phyloP scores from a whole-genome alignment of 2,329 filamentous ascomycete genomes.

The Chaetomiaceae sp. region DNA sequence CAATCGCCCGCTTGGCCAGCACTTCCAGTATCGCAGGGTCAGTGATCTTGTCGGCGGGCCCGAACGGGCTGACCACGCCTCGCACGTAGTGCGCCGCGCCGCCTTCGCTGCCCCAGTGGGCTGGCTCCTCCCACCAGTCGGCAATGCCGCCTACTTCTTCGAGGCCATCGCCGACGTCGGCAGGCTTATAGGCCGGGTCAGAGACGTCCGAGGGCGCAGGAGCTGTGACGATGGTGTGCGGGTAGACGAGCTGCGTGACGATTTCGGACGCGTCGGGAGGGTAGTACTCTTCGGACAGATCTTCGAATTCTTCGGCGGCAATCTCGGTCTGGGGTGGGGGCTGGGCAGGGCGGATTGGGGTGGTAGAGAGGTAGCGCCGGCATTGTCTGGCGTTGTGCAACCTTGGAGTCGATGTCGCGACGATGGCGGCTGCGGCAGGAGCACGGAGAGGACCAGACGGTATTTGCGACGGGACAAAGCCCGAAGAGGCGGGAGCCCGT shows the following conservation, averaged over 20 bases:
- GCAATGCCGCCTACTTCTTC: constrained; percentile 44
- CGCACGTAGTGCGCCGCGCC: neutral
- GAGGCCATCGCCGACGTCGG: constrained; percentile 41
- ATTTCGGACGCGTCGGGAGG: constrained; percentile 1
- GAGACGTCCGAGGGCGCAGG: constrained; percentile 29
- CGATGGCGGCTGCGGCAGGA: constrained; percentile 5
- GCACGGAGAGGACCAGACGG: constrained; percentile 15
- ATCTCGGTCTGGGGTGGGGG: neutral
- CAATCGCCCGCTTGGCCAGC: constrained; percentile 46
- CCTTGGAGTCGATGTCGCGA: neutral
- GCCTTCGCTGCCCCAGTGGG: constrained; percentile 42
- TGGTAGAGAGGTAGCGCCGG: constrained; percentile 21
- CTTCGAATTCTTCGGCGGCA: neutral
- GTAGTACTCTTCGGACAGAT: neutral
- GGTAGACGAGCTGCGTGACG: constrained; percentile 27
- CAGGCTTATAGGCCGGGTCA: constrained; percentile 44
- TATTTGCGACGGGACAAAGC: constrained; percentile 16
- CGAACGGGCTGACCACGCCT: neutral
- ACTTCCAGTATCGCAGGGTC: constrained; percentile 46
- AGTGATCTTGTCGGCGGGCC: constrained; percentile 36
- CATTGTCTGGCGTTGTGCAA: constrained; percentile 8
- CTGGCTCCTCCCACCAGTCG: constrained; percentile 51
- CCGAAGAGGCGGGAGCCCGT: constrained; percentile 19
- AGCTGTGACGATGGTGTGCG: constrained; percentile 26
- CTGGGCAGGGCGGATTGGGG: neutral